Evolutionary conservation across 345 rosid species (phyloP).

Genomic region (Gossypium anomalum): DNA sequence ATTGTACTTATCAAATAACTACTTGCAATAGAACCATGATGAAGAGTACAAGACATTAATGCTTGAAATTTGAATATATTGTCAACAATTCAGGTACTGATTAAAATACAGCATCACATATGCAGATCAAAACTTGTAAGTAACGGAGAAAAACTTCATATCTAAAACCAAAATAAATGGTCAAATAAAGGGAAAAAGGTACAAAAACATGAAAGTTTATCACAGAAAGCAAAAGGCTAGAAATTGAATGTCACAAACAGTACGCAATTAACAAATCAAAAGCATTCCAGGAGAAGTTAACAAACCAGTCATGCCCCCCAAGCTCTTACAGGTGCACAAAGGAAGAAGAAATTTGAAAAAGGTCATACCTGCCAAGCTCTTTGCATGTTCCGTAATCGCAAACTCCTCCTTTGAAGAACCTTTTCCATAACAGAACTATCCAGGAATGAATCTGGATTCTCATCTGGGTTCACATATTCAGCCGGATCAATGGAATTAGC

Average conservation of each 20-base stretch:
- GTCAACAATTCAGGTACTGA: neutral
- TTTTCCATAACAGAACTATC: slow-evolving; percentile 95
- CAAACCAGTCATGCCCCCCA: slow-evolving; percentile 22
- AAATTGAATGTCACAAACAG: neutral
- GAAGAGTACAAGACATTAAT: neutral
- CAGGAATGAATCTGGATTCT: slow-evolving; percentile 47
- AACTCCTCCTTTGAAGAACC: slow-evolving; percentile 86
- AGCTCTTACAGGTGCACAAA: slow-evolving; percentile 44
- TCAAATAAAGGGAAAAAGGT: neutral
- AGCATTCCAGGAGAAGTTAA: neutral
- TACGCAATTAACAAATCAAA: neutral
- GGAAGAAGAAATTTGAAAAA: neutral
- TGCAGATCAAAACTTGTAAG: neutral
- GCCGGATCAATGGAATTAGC: slow-evolving; percentile 32
- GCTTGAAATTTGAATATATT: neutral
- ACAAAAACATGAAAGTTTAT: neutral
- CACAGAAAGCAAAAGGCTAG: neutral
- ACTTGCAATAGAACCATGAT: neutral
- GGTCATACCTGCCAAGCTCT: slow-evolving; percentile 78
- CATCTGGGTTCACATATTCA: slow-evolving; percentile 46
- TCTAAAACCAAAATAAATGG: neutral
- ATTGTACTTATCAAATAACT: neutral
- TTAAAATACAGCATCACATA: neutral
- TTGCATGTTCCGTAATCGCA: slow-evolving; percentile 91
- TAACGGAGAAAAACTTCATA: neutral